Conservation (phyloP, 805 yeast genomes). For the Kazachstania martiniae region DNA sequence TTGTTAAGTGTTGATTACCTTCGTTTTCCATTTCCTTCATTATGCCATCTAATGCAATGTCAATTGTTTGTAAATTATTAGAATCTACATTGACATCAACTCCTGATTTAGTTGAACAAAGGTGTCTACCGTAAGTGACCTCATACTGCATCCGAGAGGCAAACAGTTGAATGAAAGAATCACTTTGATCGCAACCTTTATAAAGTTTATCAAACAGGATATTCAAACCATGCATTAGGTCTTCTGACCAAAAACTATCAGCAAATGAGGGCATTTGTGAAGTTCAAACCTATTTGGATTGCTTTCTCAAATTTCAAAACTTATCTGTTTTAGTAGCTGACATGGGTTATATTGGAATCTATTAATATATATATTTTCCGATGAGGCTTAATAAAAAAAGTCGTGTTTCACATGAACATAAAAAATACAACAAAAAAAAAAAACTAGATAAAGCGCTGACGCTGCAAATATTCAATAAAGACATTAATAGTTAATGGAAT, state of each 20-base stretch:
- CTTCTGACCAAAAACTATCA: conserved; percentile 69
- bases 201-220: conserved; percentile 41
- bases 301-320: too few species aligned
- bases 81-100: conserved; percentile 26
- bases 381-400: too few species aligned
- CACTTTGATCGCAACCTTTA: conserved; percentile 61
- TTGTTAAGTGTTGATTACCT: conserved; percentile 51
- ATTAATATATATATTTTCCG: too few species aligned
- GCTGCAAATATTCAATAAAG: too few species aligned
- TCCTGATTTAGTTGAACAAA: conserved; percentile 24
- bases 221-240: conserved; percentile 45
- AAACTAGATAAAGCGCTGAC: too few species aligned
- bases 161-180: conserved; percentile 54
- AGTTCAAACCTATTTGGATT: neutral
- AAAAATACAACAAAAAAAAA: too few species aligned
- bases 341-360: too few species aligned
- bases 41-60: conserved; percentile 40
- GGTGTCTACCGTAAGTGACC: conserved; percentile 47
- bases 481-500: too few species aligned
- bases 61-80: too few species aligned
- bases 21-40: conserved; percentile 42
- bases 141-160: conserved; percentile 66
- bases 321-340: too few species aligned
- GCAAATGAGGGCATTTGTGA: conserved; percentile 42
- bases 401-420: too few species aligned